Conservation (phyloP, 2,329 filamentous ascomycete genomes). For the Nemania sp. region DNA sequence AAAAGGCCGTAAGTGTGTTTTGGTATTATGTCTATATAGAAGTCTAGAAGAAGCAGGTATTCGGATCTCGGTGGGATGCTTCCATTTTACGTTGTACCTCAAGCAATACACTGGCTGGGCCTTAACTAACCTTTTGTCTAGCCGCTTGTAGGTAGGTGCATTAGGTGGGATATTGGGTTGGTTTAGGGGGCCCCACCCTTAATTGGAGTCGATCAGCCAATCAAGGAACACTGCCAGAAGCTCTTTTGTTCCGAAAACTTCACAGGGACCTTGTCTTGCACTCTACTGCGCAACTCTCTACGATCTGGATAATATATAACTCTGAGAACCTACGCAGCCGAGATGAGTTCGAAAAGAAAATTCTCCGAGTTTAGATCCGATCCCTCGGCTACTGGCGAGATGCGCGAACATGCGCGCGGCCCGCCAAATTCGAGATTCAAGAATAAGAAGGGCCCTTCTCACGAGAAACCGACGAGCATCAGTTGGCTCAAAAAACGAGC, state of each 20-base stretch:
- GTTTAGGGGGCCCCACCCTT: too few species aligned
- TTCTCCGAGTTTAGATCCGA: constrained; percentile 34
- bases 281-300: too few species aligned
- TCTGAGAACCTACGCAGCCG: not conserved
- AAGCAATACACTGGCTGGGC: too few species aligned
- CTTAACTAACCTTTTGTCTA: too few species aligned
- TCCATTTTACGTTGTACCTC: too few species aligned
- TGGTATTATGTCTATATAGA: too few species aligned
- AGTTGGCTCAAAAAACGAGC: constrained; percentile 72
- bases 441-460: constrained; percentile 45
- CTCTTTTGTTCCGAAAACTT: constrained; percentile 13
- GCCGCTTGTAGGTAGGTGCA: too few species aligned
- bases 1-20: too few species aligned
- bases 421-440: constrained; percentile 37
- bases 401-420: constrained; percentile 19
- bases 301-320: not conserved
- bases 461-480: constrained; percentile 51
- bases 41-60: too few species aligned
- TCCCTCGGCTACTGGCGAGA: constrained; percentile 20
- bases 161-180: too few species aligned
- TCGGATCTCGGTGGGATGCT: too few species aligned
- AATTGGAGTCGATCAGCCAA: too few species aligned
- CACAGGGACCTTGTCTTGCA: not conserved
- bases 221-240: not conserved
- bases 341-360: constrained; percentile 38